Percentiles rank a stretch among this genome's conserved stretches.
phyloP scores from a whole-genome alignment of 2,329 filamentous ascomycete genomes.

The Rasamsonia emersonii region DNA sequence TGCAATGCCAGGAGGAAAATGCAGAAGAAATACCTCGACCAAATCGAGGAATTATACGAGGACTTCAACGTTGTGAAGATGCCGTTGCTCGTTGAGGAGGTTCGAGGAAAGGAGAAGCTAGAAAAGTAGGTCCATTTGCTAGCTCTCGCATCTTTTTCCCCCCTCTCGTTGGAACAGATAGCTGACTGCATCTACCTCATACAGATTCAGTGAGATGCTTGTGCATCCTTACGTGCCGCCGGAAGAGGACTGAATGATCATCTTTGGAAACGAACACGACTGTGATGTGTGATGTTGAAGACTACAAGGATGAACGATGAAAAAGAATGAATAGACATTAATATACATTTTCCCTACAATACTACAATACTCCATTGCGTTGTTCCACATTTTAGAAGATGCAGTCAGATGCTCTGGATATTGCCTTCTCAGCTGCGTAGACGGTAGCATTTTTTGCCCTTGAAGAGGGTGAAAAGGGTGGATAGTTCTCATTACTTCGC shows the following conservation, averaged over 20 bases:
- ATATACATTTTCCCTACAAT: neutral
- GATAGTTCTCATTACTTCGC: too few species aligned
- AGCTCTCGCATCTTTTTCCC: conserved; percentile 3
- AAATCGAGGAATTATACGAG: conserved; percentile 97
- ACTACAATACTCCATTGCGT: too few species aligned
- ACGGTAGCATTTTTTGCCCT: too few species aligned
- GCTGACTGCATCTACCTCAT: conserved; percentile 10
- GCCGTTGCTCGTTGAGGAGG: conserved; percentile 91
- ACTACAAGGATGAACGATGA: neutral
- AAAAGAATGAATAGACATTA: conserved; percentile 1
- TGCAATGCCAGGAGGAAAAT: conserved; percentile 92
- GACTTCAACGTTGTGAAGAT: conserved; percentile 99
- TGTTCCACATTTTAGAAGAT: too few species aligned
- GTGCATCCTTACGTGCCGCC: conserved; percentile 41
- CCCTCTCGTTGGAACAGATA: conserved; percentile 2
- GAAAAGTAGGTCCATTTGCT: conserved; percentile 66
- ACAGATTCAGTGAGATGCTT: conserved; percentile 43
- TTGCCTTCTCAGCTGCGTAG: too few species aligned
- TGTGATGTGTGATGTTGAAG: neutral
- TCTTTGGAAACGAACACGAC: neutral
- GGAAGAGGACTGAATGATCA: too few species aligned
- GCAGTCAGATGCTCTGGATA: too few species aligned
- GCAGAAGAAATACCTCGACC: conserved; percentile 98
- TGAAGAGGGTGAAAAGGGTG: too few species aligned
- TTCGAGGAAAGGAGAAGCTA: conserved; percentile 86